Conservation (phyloP, 164 flowering plant genomes). For the Aristolochia californica region DNA sequence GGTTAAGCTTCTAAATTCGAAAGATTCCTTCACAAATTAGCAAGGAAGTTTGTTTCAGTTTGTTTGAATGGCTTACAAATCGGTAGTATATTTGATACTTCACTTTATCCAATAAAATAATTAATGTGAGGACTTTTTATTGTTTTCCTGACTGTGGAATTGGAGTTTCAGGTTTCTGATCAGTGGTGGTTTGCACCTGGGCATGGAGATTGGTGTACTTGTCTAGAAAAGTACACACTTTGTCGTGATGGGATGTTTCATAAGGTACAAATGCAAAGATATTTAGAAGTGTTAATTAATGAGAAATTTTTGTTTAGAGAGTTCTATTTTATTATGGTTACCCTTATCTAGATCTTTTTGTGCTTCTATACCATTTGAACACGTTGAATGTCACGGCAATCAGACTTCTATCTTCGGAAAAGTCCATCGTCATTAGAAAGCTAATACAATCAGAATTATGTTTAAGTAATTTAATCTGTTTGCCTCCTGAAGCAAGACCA, state of each 20-base stretch:
- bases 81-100: not conserved
- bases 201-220: conserved; percentile 95
- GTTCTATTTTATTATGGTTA: too few relatives aligned
- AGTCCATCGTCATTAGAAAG: too few relatives aligned
- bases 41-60: too few relatives aligned
- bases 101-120: not conserved
- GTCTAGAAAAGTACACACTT: conserved; percentile 78
- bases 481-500: conserved; percentile 66
- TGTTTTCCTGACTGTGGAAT: not conserved
- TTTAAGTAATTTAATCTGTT: not conserved
- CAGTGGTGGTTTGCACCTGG: conserved; percentile 97
- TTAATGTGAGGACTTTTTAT: too few relatives aligned
- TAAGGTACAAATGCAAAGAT: conserved; percentile 37
- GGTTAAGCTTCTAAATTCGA: conserved; percentile 27
- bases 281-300: not conserved
- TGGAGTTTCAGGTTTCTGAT: conserved; percentile 58
- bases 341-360: too few relatives aligned
- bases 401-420: too few relatives aligned
- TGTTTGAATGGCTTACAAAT: not conserved
- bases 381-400: too few relatives aligned
- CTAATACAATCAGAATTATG: not conserved
- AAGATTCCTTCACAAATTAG: not conserved
- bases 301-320: not conserved
- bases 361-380: too few relatives aligned
- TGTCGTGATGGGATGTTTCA: conserved; percentile 90